Base-by-base conservation (phyloP, 441 rosid genomes). In the Lepidium campestre region DNA sequence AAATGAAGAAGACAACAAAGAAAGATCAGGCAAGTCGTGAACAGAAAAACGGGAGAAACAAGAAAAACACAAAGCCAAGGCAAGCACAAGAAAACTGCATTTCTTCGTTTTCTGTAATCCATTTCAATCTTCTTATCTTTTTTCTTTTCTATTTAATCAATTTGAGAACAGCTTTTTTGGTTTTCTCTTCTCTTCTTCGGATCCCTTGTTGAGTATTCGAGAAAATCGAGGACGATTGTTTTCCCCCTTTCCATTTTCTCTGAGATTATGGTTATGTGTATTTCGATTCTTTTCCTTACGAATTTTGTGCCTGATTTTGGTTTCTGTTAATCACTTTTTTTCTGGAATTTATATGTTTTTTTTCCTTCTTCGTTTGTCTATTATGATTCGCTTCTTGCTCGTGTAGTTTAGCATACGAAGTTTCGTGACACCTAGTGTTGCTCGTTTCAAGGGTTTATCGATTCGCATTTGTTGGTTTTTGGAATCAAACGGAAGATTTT, bases 11-110 rank as follows among this genome's bases (percentile, higher is more conserved):
- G 57, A 14, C 70, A 56, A 72, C 36, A 37, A 59, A 39, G 18
- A 57, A 53, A 31, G 31, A 56, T 50, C 71, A 72, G 59, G 64
- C 59, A 56, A 39, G 69, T 29, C 74, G 69, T 70, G 63, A 70
- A 71, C 50, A 57, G 5, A 61, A 61, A 53, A 70, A 52, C 62
- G 46, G 62, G 58, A 41, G 31, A 32, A 59, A 59, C 29, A 61
- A n/a, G 57, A 10, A 32, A 67, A 25, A 18, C n/a, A n/a, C 31
- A 57, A 66, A 57, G n/a, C 20, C 31, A 52, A 53, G 19, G 54
- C n/a, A 23, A 50, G 22, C 50, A 32, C 52, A 35, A 58, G 57
- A 60, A 57, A 72, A 57, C 66, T 65, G 61, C 76, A 48, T 48
- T 15, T 65, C 71, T 32, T 71, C 64, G 15, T 57, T 71, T 29